phyloP scores from a whole-genome alignment of 345 rosid species.

The Linum usitatissimum region DNA sequence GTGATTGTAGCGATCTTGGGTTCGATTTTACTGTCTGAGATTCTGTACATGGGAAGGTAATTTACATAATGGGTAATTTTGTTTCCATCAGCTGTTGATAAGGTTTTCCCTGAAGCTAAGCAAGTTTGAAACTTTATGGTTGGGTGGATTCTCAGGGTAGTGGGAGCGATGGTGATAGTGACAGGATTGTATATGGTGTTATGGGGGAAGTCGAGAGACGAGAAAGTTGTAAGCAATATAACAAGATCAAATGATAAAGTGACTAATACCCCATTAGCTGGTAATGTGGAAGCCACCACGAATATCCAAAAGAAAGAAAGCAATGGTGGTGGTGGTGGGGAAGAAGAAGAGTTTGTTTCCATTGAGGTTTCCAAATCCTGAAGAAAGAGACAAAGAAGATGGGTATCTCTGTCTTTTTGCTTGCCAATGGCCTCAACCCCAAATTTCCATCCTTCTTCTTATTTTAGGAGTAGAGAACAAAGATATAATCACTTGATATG shows the following conservation, averaged over 20 bases:
- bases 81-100: background rate
- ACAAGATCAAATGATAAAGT: constrained; percentile 1
- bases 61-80: background rate
- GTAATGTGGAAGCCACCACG: background rate
- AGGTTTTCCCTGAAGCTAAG: background rate
- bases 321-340: background rate
- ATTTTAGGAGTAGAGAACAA: too few relatives aligned
- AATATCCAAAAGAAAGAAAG: background rate
- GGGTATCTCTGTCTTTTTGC: too few relatives aligned
- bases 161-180: constrained; percentile 57
- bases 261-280: background rate
- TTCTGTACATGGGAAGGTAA: constrained; percentile 40
- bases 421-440: background rate
- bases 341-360: constrained; percentile 4
- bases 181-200: constrained; percentile 57
- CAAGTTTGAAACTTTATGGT: background rate
- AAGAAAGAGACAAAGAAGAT: too few relatives aligned
- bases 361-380: constrained; percentile 7
- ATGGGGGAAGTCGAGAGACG: constrained; percentile 73
- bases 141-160: constrained; percentile 25
- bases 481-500: too few relatives aligned
- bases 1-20: constrained; percentile 50
- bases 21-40: constrained; percentile 42
- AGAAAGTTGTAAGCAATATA: background rate
- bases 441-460: constrained; percentile 7